Conservation (phyloP, 2,329 filamentous ascomycete genomes). For the Nakataea oryzae region DNA sequence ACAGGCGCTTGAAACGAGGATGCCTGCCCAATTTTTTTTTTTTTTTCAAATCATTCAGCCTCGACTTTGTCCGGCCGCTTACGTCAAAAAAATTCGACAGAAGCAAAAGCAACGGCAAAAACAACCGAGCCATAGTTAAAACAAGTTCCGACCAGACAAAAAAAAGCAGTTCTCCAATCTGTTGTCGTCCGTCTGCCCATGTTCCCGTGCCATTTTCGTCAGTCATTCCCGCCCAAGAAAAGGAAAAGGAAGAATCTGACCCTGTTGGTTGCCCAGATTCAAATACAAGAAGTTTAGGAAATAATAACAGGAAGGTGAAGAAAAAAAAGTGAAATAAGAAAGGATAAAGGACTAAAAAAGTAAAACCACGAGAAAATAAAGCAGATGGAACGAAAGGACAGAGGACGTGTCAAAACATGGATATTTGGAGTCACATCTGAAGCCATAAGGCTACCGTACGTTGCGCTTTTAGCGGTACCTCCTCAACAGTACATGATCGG, state of each 20-base stretch:
- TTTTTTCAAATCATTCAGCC: not conserved
- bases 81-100: not conserved
- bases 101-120: not conserved
- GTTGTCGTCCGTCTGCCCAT: not conserved
- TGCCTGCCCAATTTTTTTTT: not conserved
- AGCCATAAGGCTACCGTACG: not conserved
- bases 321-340: too few relatives aligned
- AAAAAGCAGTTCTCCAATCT: not conserved
- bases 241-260: not conserved
- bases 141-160: not conserved
- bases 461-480: slow-evolving; percentile 4
- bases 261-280: not conserved
- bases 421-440: not conserved
- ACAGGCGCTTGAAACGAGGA: too few relatives aligned
- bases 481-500: slow-evolving; percentile 8
- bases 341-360: too few relatives aligned
- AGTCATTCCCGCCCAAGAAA: not conserved
- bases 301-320: not conserved
- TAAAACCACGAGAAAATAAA: too few relatives aligned
- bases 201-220: not conserved
- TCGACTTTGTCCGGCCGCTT: not conserved
- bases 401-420: not conserved
- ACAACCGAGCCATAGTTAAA: not conserved
- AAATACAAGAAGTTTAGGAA: not conserved
- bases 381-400: not conserved